phyloP scores from a whole-genome alignment of 306 rosid species.

The Rubus idaeus region DNA sequence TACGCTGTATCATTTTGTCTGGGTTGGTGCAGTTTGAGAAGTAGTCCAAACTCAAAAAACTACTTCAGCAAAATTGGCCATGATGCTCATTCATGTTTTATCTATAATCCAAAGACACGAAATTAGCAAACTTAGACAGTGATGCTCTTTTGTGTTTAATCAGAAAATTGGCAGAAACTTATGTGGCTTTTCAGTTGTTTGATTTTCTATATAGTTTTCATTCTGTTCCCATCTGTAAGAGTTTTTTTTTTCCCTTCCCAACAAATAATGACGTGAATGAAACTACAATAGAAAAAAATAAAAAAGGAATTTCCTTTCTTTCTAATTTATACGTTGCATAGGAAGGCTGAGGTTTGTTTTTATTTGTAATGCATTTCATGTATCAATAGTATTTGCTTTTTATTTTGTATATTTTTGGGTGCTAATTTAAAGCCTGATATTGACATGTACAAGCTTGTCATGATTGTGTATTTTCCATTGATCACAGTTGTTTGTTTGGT shows the following conservation, averaged over 20 bases:
- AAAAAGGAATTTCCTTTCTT: background rate
- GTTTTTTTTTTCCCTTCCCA: background rate
- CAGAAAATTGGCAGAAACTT: background rate
- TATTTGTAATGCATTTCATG: background rate
- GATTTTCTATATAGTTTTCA: background rate
- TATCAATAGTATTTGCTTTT: background rate
- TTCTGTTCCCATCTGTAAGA: background rate
- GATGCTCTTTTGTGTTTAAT: background rate
- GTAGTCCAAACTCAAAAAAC: background rate
- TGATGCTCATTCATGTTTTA: background rate
- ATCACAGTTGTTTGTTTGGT: slow-evolving; percentile 31
- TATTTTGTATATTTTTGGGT: background rate
- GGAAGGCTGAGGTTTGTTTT: background rate
- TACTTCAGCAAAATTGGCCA: background rate
- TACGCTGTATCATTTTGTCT: background rate
- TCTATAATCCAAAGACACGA: background rate
- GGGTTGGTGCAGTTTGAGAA: slow-evolving; percentile 13
- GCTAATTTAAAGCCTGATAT: background rate
- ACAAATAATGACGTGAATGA: background rate
- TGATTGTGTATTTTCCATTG: slow-evolving; percentile 16
- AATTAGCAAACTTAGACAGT: background rate
- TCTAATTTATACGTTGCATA: background rate
- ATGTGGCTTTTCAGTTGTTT: background rate
- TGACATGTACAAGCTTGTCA: slow-evolving; percentile 22
- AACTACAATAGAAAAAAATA: background rate